These are phyloP conservation scores for Phytophthora litchii DNA, from an alignment of 352 stramenopile genomes.

Conservation along the genomic window DNA sequence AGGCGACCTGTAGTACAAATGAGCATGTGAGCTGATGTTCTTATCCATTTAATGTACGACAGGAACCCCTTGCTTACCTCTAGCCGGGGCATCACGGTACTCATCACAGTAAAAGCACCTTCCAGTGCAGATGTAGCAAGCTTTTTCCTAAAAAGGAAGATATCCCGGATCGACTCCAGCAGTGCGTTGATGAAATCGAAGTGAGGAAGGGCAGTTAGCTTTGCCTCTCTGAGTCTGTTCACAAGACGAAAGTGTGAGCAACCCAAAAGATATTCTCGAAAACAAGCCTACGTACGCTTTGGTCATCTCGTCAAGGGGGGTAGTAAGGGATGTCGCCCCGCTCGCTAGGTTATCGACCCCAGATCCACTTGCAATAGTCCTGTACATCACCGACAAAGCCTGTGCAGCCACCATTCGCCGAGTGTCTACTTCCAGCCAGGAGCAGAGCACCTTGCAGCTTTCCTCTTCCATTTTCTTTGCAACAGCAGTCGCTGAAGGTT, in stretches of 20 bases:
- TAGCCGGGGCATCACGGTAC: constrained; percentile 59
- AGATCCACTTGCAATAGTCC: constrained; percentile 30
- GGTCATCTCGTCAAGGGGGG: constrained; percentile 35
- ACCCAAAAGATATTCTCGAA: neutral
- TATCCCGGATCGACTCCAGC: constrained; percentile 66
- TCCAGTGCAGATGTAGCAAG: constrained; percentile 36
- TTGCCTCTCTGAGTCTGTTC: constrained; percentile 44
- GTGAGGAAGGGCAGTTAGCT: constrained; percentile 43
- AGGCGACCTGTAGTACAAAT: constrained; percentile 17
- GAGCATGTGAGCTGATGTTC: neutral
- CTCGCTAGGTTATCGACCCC: constrained; percentile 22
- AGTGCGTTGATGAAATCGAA: constrained; percentile 63
- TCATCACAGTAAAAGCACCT: constrained; percentile 44
- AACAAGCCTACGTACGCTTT: constrained; percentile 36
- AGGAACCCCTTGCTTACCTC: constrained; percentile 37
- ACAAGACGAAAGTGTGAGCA: constrained; percentile 2
- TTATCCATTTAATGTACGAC: no score
- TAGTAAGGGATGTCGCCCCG: constrained; percentile 24
- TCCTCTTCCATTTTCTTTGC: constrained; percentile 39
- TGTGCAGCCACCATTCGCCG: constrained; percentile 45
- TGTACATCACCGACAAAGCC: constrained; percentile 45
- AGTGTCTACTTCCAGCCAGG: constrained; percentile 39
- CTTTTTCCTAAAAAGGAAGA: constrained; percentile 44
- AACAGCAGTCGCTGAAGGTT: constrained; percentile 22
- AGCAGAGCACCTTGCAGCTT: constrained; percentile 45